Base-by-base conservation (phyloP, 805 yeast species). In the Cyberlindnera subsufficiens region DNA sequence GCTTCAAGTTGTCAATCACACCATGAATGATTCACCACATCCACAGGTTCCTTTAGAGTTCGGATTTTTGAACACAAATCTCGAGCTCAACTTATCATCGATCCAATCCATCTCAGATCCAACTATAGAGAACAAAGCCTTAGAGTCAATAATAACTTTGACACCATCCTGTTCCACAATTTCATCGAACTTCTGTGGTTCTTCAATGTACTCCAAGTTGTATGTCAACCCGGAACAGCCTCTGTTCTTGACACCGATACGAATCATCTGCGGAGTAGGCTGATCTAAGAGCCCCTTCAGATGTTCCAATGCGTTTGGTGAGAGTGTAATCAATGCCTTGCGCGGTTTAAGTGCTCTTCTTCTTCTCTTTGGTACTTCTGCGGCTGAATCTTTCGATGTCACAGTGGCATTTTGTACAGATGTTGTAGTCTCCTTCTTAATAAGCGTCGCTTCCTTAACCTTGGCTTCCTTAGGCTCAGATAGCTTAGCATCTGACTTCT, bases 31-130 rank as follows among this genome's bases (percentile, higher is more conserved):
- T 68, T 93, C 99, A 42, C 99, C 99, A 65, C 99, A 93, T 11
- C 99, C 99, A 67, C 99, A 93, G 39, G 96, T 86, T 29, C 98
- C 99, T 69, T 91, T 93, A 32, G 96, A 85, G 66, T 93, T 93
- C 49, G 99, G 99, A 64, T 93, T 93, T 60, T 76, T 83, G 72
- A 93, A 93, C 16, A 93, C 88, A 61, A 93, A 93, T 57, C 95
- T 77, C 13, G 93, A 81, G 29, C 89, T 77, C 49, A 93, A 70
- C 63, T 88, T 90, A 58, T 93, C 96, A 59, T 93, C 98, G 38
- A 87, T 72, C 96, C 96, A 93, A 65, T 93, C 99, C 99, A 93
- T 93, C 65, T 90, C 96, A 6, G 95, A 84, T 1, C 99, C 99
- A 45, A 93, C 95, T 36, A 93, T 90, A 53, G 95, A 83, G 64